Evolutionary conservation across 345 rosid genomes (phyloP).

Genomic region (Gossypium sturtianum): DNA sequence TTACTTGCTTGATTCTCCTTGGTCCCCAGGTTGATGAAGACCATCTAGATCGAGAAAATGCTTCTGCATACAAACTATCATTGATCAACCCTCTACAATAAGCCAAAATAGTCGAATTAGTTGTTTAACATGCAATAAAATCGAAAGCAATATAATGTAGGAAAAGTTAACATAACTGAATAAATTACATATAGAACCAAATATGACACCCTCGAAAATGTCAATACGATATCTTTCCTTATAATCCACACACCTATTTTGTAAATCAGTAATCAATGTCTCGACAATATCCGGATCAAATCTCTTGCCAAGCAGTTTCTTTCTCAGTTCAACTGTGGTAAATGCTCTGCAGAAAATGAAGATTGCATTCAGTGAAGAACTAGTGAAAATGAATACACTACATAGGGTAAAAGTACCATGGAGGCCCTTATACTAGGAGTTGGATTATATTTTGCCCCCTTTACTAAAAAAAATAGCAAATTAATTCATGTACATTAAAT

Average conservation of each 20-base stretch:
- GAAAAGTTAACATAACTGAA: not conserved
- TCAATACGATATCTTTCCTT: not conserved
- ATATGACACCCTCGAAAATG: not conserved
- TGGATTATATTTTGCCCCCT: too few relatives aligned
- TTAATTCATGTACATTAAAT: too few relatives aligned
- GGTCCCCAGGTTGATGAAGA: slow-evolving; percentile 88
- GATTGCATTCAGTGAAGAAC: not conserved
- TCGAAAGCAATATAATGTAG: not conserved
- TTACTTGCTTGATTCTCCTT: slow-evolving; percentile 78
- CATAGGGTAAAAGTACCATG: too few relatives aligned
- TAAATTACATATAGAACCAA: not conserved
- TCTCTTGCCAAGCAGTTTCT: slow-evolving; percentile 63
- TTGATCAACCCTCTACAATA: slow-evolving; percentile 66
- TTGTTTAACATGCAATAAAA: not conserved
- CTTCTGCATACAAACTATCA: slow-evolving; percentile 73
- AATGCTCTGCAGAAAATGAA: slow-evolving; percentile 44
- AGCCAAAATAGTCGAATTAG: slow-evolving; percentile 10
- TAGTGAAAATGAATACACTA: not conserved
- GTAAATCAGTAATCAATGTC: slow-evolving; percentile 45
- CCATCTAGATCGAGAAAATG: slow-evolving; percentile 71
- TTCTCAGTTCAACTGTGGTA: slow-evolving; percentile 62
- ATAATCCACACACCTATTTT: slow-evolving; percentile 37
- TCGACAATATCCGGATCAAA: slow-evolving; percentile 43
- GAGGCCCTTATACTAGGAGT: too few relatives aligned
- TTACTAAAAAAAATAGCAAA: too few relatives aligned